phyloP scores from a whole-genome alignment of 371 early-diverging fungal species.

The Mucor irregularis region DNA sequence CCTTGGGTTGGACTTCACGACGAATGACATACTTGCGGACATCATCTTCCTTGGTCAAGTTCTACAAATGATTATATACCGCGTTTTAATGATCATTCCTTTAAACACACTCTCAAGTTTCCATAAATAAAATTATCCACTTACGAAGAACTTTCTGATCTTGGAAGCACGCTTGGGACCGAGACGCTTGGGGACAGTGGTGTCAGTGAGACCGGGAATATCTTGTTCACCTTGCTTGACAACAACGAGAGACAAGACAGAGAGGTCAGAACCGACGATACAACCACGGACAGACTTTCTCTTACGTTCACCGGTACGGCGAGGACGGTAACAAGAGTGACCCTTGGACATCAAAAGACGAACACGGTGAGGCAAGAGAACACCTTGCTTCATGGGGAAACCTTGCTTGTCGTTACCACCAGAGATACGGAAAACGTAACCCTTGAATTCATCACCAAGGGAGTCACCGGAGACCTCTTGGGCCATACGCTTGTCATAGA shows the following conservation, averaged over 20 bases:
- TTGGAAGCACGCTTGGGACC: constrained; percentile 99
- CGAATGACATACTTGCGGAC: constrained; percentile 98
- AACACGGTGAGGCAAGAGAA: constrained; percentile 93
- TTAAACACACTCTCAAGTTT: background rate
- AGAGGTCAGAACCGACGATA: constrained; percentile 95
- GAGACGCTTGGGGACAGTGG: constrained; percentile 89
- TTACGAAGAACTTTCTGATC: constrained; percentile 97
- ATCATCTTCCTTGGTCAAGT: constrained; percentile 95
- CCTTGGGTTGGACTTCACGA: constrained; percentile 91
- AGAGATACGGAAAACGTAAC: constrained; percentile 98
- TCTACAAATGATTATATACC: constrained; percentile 21
- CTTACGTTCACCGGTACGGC: constrained; percentile 98
- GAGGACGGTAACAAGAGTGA: constrained; percentile 99
- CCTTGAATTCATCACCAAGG: constrained; percentile 99
- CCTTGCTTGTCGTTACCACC: constrained; percentile 99
- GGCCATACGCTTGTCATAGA: constrained; percentile 98
- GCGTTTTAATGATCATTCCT: no score
- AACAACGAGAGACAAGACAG: constrained; percentile 93
- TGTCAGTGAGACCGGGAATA: constrained; percentile 97
- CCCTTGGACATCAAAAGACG: constrained; percentile 95
- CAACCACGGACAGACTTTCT: constrained; percentile 99
- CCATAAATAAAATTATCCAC: constrained; percentile 22
- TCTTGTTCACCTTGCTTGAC: constrained; percentile 97
- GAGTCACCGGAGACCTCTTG: constrained; percentile 96
- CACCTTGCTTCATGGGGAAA: constrained; percentile 98